These are phyloP conservation scores for Microcos paniculata DNA, from an alignment of 345 rosid genomes.

Conservation along the genomic window DNA sequence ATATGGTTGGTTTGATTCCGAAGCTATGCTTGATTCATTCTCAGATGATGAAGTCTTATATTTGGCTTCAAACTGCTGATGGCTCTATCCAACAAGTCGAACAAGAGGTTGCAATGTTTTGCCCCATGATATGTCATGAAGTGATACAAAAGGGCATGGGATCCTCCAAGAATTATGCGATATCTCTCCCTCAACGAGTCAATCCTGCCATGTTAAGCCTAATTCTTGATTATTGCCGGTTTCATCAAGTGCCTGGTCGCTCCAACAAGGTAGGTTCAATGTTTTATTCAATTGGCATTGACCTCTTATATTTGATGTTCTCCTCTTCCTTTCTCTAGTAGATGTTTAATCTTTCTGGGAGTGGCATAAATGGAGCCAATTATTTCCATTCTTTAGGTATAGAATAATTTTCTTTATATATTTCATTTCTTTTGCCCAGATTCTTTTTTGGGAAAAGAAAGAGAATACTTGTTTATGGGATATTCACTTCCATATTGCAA, in stretches of 20 bases:
- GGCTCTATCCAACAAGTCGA: conserved; percentile 91
- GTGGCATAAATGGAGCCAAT: conserved; percentile 3
- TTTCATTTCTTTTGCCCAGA: neutral
- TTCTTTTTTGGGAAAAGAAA: neutral
- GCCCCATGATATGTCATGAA: conserved; percentile 87
- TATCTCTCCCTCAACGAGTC: conserved; percentile 83
- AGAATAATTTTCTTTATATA: neutral
- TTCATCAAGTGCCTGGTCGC: conserved; percentile 80
- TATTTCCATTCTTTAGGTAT: conserved; percentile 1
- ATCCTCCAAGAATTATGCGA: conserved; percentile 74
- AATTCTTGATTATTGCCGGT: conserved; percentile 82
- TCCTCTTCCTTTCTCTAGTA: neutral
- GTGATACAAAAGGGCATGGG: conserved; percentile 75
- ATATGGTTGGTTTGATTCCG: conserved; percentile 18
- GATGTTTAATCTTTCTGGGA: neutral
- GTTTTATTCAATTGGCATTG: conserved; percentile 3
- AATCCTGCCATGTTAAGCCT: conserved; percentile 72
- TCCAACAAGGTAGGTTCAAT: conserved; percentile 84
- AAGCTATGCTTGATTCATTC: conserved; percentile 11
- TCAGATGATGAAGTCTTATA: conserved; percentile 69
- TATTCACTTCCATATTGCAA: neutral
- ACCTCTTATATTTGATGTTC: conserved; percentile 8
- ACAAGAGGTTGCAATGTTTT: conserved; percentile 90
- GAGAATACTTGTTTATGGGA: neutral
- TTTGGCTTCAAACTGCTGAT: conserved; percentile 90